Base-by-base conservation (phyloP, 768 basidiomycete genomes). In the Sistotremastrum suecicum region DNA sequence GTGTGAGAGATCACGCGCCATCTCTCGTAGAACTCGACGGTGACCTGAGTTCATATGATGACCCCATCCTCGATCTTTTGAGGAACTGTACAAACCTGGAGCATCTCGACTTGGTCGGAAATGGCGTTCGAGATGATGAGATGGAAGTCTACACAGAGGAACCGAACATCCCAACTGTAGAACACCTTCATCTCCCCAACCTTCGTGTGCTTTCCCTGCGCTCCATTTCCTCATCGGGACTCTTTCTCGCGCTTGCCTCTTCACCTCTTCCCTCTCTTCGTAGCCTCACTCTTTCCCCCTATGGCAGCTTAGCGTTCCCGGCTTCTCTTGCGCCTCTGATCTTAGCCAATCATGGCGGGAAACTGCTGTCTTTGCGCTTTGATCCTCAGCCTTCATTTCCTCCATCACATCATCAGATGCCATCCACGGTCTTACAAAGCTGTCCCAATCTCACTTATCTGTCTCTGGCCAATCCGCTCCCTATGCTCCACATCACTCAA, bases 261-360 rank as follows among this genome's bases (percentile, higher is more conserved):
- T 71, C 80, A 0, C 58, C 74, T 0, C 72, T 90, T 9, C 85
- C 82, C 3, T 61, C 68, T 3, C 64, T 90, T 37, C 66, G 58
- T 34, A 78, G 76, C 51, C 64, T 89, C 12, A 78, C 72, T 9
- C 57, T 88, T 35, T 85, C 84, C 1, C 83, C 84, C 1, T 84
- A 81, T 53, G 71, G 83, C 46, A 82, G 84, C 52, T 54, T 80
- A 9, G 72, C 72, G 31, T 76, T 68, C 50, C 75, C 80, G 9
- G 58, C 63, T 28, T 72, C 82, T 4, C 67, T 78, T 34, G 66
- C 71, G 8, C 72, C 79, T 1, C 63, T 60, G 38, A 74, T 88
- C 51, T 75, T 87, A 32, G 54, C 64, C 1, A 59, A 60, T 3
- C 83, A 87, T 52, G 84, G 84, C 7, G 49, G 54, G 34, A 54